A percentile compares a stretch with the other conserved stretches of the same genome.
Conservation (phyloP, 352 stramenopile species). For the Globisporangium splendens region DNA sequence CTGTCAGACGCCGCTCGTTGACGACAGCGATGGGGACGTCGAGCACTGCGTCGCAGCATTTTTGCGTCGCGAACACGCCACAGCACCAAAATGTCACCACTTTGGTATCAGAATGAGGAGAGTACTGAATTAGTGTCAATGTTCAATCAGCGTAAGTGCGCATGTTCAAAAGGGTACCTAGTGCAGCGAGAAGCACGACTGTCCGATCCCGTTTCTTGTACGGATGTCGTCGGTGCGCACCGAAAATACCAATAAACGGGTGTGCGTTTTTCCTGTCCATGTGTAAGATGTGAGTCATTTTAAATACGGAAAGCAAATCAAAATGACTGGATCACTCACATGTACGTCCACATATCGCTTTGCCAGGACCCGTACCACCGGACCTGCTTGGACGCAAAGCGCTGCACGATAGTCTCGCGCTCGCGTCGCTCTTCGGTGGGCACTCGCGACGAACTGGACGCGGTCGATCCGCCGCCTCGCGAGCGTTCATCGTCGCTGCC, state of each 20-base stretch:
- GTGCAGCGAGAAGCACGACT: slow-evolving; percentile 40
- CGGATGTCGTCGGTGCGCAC: slow-evolving; percentile 47
- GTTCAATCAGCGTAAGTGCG: no score
- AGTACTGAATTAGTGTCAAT: no score
- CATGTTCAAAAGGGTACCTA: no score
- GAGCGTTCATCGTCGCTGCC: slow-evolving; percentile 13
- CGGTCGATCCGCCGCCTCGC: slow-evolving; percentile 17
- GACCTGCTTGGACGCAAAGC: slow-evolving; percentile 52
- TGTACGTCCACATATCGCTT: slow-evolving; percentile 56
- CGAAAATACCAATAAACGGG: slow-evolving; percentile 35
- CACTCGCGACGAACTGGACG: slow-evolving; percentile 7
- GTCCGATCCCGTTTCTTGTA: slow-evolving; percentile 46
- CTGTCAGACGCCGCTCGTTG: not conserved
- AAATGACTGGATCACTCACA: slow-evolving; percentile 23
- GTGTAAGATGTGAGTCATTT: not conserved
- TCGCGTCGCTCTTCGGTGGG: slow-evolving; percentile 18
- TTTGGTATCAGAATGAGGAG: slow-evolving; percentile 5
- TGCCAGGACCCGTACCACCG: slow-evolving; percentile 36
- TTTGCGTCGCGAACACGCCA: slow-evolving; percentile 36
- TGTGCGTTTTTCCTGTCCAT: slow-evolving; percentile 49
- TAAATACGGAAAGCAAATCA: not conserved
- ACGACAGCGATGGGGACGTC: slow-evolving; percentile 19
- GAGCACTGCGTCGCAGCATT: slow-evolving; percentile 30
- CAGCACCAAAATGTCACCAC: slow-evolving; percentile 36
- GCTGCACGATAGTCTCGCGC: slow-evolving; percentile 16